A percentile compares a stretch with the other conserved stretches of the same genome.
These are phyloP conservation scores for Populus hybrid DNA, from an alignment of 441 rosid genomes.

Conservation along the genomic window DNA sequence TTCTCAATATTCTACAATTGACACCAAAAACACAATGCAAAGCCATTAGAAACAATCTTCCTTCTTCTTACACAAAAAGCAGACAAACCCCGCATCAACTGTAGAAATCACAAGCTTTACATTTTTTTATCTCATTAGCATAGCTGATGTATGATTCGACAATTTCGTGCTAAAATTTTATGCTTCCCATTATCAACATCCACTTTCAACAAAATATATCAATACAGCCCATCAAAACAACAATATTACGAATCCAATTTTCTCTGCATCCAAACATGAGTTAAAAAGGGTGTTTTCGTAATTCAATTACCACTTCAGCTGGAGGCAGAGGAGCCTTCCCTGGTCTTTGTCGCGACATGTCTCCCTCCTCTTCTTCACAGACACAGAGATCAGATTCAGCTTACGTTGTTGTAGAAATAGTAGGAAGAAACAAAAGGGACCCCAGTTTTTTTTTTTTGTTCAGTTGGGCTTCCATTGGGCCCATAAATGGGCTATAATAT, in stretches of 20 bases:
- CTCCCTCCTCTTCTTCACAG: constrained; percentile 6
- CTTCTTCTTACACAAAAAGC: not conserved
- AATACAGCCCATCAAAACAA: not conserved
- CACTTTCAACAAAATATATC: not conserved
- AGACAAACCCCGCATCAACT: not conserved
- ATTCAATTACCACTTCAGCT: constrained; percentile 56
- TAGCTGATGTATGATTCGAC: not conserved
- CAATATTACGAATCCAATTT: not conserved
- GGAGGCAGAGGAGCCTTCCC: constrained; percentile 61
- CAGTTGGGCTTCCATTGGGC: not conserved
- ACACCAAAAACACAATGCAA: constrained; percentile 3
- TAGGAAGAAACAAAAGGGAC: not conserved
- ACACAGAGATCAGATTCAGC: not conserved
- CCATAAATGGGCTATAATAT: not conserved
- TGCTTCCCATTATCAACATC: not conserved
- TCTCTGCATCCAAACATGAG: constrained; percentile 15
- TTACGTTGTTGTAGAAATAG: not conserved
- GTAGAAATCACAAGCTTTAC: not conserved
- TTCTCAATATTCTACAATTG: constrained; percentile 71
- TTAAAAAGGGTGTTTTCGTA: not conserved
- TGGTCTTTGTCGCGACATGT: constrained; percentile 66
- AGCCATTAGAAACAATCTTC: not conserved
- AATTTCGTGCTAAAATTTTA: not conserved
- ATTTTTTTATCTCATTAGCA: not conserved
- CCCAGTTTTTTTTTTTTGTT: not conserved